Evolutionary conservation across 495 filamentous ascomycete genomes (phyloP).

Genomic region (Astrothelium macrocarpum): DNA sequence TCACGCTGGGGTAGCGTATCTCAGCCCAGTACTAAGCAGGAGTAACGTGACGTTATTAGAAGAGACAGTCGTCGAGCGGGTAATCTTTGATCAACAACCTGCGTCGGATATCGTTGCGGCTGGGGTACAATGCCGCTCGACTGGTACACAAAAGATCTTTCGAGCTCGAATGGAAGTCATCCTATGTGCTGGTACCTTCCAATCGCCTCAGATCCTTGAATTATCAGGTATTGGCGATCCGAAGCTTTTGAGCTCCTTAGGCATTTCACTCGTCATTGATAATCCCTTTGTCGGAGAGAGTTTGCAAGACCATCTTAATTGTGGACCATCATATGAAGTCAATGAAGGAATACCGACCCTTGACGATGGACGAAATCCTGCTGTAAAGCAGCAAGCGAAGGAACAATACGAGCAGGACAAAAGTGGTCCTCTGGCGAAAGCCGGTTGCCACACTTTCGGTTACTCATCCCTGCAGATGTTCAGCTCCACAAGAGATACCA

Average conservation of each 20-base stretch:
- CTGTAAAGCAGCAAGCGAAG: neutral
- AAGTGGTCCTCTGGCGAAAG: conserved; percentile 7
- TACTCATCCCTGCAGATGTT: conserved; percentile 13
- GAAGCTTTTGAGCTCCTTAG: conserved; percentile 2
- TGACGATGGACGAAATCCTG: neutral
- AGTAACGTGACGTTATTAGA: neutral
- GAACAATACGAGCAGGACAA: conserved; percentile 9
- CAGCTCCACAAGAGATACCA: neutral
- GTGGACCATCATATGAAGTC: neutral
- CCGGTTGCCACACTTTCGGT: conserved; percentile 6
- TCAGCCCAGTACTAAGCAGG: neutral
- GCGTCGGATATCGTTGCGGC: neutral
- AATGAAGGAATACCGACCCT: neutral
- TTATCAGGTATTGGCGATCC: conserved; percentile 17
- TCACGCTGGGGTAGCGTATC: neutral
- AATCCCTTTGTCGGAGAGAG: conserved; percentile 13
- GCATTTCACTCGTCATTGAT: conserved; percentile 11
- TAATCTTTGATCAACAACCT: neutral
- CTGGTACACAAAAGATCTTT: neutral
- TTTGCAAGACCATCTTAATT: conserved; percentile 17
- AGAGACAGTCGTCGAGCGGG: neutral
- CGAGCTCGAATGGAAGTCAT: conserved; percentile 15
- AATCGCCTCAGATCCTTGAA: conserved; percentile 16
- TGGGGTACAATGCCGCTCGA: neutral
- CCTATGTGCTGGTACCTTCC: conserved; percentile 14